Percentiles rank a stretch among this genome's conserved stretches.
Evolutionary conservation across 805 yeast genomes (phyloP).

Genomic region (Ogataea corticis): DNA sequence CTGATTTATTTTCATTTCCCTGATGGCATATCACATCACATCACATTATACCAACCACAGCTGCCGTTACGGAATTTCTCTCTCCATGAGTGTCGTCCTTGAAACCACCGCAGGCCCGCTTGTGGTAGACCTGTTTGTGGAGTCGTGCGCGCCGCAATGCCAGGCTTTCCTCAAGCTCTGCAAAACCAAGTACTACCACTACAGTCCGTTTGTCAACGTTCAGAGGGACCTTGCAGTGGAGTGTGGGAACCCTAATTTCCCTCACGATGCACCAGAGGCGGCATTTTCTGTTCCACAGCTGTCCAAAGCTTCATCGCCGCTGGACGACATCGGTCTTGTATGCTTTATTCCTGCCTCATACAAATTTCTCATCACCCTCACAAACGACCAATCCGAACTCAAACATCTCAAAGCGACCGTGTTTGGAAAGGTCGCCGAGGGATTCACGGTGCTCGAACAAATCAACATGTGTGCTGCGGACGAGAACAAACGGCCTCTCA

Average conservation of each 20-base stretch:
- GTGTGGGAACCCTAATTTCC: slow-evolving; percentile 51
- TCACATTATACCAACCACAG: too few species aligned
- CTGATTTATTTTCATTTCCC: background rate
- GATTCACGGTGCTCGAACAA: slow-evolving; percentile 44
- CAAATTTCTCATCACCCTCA: slow-evolving; percentile 39
- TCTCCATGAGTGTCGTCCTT: slow-evolving; percentile 40
- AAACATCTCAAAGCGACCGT: slow-evolving; percentile 32
- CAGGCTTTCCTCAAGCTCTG: slow-evolving; percentile 56
- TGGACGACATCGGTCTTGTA: slow-evolving; percentile 37
- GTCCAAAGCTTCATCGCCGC: too few species aligned
- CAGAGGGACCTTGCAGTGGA: slow-evolving; percentile 40
- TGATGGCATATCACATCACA: too few species aligned
- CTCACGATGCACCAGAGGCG: slow-evolving; percentile 23
- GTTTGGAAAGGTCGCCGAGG: slow-evolving; percentile 57
- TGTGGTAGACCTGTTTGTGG: slow-evolving; percentile 47
- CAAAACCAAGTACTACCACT: slow-evolving; percentile 50
- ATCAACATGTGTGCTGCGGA: slow-evolving; percentile 45
- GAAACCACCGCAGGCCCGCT: slow-evolving; percentile 47
- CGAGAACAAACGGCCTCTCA: slow-evolving; percentile 40
- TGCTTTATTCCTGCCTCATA: slow-evolving; percentile 34
- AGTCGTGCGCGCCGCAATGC: slow-evolving; percentile 39
- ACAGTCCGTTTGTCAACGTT: slow-evolving; percentile 49
- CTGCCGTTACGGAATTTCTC: too few species aligned
- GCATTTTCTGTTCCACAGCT: background rate
- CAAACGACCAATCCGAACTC: slow-evolving; percentile 27